A percentile compares a stretch with the other conserved stretches of the same genome.
Evolutionary conservation across 1,139 yeast species (phyloP).

Genomic region (Sugiyamaella grinbergsii): DNA sequence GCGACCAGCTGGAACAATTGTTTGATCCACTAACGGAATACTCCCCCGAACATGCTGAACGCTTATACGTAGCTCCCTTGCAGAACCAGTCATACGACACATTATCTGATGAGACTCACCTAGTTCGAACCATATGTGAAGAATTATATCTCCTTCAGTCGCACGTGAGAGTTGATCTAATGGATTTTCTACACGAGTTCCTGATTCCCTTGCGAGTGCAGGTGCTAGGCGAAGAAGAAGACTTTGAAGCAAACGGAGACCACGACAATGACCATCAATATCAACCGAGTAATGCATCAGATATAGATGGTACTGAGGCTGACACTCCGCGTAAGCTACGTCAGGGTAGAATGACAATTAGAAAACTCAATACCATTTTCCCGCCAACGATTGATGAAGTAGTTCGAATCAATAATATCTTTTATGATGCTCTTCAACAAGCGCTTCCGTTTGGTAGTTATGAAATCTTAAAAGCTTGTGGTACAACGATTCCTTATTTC

Average conservation of each 20-base stretch:
- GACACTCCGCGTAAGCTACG: slow-evolving; percentile 8
- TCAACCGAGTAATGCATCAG: slow-evolving; percentile 6
- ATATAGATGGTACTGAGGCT: neutral
- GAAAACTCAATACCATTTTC: slow-evolving; percentile 71
- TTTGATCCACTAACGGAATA: slow-evolving; percentile 90
- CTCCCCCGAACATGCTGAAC: slow-evolving; percentile 83
- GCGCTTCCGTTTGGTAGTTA: slow-evolving; percentile 70
- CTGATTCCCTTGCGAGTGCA: slow-evolving; percentile 76
- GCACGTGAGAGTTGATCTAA: slow-evolving; percentile 68
- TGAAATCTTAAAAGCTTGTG: slow-evolving; percentile 78
- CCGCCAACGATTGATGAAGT: slow-evolving; percentile 97
- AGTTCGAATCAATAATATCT: slow-evolving; percentile 81
- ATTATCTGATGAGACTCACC: slow-evolving; percentile 36
- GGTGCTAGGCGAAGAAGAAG: slow-evolving; percentile 54
- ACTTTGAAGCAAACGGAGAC: slow-evolving; percentile 11
- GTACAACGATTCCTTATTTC: slow-evolving; percentile 79
- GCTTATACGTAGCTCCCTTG: slow-evolving; percentile 59
- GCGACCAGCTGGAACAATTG: slow-evolving; percentile 82
- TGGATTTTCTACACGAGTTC: slow-evolving; percentile 72
- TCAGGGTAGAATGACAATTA: slow-evolving; percentile 47
- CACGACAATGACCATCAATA: slow-evolving; percentile 4
- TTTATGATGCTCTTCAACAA: slow-evolving; percentile 68
- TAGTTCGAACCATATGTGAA: slow-evolving; percentile 53
- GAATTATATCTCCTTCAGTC: slow-evolving; percentile 75
- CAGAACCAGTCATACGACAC: slow-evolving; percentile 25